Conservation (phyloP, 345 rosid species). For the Pistacia atlantica region DNA sequence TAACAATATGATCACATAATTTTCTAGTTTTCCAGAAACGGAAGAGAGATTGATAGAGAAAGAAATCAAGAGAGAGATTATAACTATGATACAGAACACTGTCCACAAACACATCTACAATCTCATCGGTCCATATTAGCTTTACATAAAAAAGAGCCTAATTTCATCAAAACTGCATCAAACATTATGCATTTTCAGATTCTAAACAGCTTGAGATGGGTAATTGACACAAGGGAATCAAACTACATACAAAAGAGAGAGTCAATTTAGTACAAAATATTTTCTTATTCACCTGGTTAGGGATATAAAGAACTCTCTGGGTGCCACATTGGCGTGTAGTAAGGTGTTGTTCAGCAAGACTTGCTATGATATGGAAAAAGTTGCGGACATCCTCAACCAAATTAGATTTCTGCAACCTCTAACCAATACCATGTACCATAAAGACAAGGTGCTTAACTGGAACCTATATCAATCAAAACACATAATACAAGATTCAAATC, state of each 20-base stretch:
- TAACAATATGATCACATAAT: neutral
- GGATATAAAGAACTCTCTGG: slow-evolving; percentile 90
- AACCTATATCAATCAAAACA: slow-evolving; percentile 49
- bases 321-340: slow-evolving; percentile 67
- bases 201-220: neutral
- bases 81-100: too few species aligned
- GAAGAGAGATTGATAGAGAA: neutral
- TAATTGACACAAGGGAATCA: slow-evolving; percentile 2
- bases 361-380: slow-evolving; percentile 79
- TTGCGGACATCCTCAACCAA: slow-evolving; percentile 93
- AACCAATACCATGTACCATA: slow-evolving; percentile 99
- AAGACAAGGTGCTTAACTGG: slow-evolving; percentile 95
- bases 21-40: neutral
- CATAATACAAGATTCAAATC: slow-evolving; percentile 20
- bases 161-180: neutral
- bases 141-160: neutral
- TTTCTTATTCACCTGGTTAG: slow-evolving; percentile 74
- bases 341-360: slow-evolving; percentile 78
- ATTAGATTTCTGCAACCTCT: slow-evolving; percentile 93
- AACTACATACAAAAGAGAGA: slow-evolving; percentile 2
- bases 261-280: slow-evolving; percentile 4
- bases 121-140: neutral
- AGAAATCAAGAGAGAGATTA: neutral
- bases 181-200: slow-evolving; percentile 3
- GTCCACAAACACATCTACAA: neutral